Conservation (phyloP, 805 yeast species). For the Ogataea glucozyma region DNA sequence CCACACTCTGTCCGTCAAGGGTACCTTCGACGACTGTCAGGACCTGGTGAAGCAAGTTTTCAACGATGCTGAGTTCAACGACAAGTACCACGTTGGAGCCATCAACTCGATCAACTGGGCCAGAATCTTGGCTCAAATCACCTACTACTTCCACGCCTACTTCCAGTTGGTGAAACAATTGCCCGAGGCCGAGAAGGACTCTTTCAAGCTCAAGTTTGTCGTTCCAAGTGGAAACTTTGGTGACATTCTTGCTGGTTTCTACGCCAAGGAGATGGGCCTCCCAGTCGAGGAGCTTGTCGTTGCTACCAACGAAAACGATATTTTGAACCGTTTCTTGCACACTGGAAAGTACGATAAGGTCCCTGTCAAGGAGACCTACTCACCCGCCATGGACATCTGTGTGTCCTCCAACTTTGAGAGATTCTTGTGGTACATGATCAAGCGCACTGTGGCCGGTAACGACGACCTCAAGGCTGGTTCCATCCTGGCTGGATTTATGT, state of each 20-base stretch:
- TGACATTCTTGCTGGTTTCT: conserved; percentile 95
- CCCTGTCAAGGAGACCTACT: conserved; percentile 79
- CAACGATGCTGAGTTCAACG: conserved; percentile 86
- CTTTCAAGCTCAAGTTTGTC: conserved; percentile 69
- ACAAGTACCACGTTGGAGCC: conserved; percentile 91
- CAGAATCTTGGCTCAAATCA: conserved; percentile 94
- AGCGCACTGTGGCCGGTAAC: conserved; percentile 61
- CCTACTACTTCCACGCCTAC: conserved; percentile 92
- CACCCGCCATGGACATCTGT: conserved; percentile 99
- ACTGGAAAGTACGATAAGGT: conserved; percentile 82
- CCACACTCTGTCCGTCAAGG: conserved; percentile 91
- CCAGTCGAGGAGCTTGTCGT: conserved; percentile 85
- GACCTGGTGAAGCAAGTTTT: conserved; percentile 92
- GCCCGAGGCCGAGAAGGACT: conserved; percentile 31
- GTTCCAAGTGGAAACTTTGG: conserved; percentile 99
- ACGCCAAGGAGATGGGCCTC: conserved; percentile 92
- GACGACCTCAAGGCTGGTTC: conserved; percentile 73
- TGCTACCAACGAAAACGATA: conserved; percentile 96
- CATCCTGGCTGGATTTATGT: conserved; percentile 74
- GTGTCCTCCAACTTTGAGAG: conserved; percentile 96
- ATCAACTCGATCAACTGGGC: conserved; percentile 99
- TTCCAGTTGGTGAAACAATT: conserved; percentile 59
- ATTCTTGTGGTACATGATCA: conserved; percentile 88
- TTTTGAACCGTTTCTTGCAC: conserved; percentile 87
- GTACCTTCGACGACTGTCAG: conserved; percentile 98